A percentile compares a stretch with the other conserved stretches of the same genome.
Evolutionary conservation across 495 filamentous ascomycete genomes (phyloP).

Genomic region (Bryoglossum gracile): DNA sequence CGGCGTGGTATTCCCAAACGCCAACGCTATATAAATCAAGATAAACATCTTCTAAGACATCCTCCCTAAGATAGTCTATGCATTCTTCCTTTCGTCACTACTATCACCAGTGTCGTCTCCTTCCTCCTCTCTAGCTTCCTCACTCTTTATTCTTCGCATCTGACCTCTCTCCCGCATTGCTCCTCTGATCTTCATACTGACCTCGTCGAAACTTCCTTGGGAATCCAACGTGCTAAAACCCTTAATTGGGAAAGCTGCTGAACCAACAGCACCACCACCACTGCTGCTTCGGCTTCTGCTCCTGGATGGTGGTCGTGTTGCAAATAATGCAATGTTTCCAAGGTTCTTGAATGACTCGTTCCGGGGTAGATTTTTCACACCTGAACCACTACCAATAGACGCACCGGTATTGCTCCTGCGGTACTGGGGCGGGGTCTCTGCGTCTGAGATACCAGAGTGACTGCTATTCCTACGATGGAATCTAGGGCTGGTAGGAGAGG

Average conservation of each 20-base stretch:
- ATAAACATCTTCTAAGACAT: neutral
- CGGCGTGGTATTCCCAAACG: slow-evolving; percentile 25
- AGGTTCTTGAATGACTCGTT: slow-evolving; percentile 93
- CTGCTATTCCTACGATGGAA: slow-evolving; percentile 21
- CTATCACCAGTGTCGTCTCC: slow-evolving; percentile 12
- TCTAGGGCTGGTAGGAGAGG: slow-evolving; percentile 13
- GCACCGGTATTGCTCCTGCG: slow-evolving; percentile 9
- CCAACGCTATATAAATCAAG: slow-evolving; percentile 18
- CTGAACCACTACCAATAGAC: slow-evolving; percentile 18
- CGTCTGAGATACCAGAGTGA: slow-evolving; percentile 20
- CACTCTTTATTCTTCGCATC: slow-evolving; percentile 60
- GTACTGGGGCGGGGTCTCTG: slow-evolving; percentile 14
- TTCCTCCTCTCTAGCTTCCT: slow-evolving; percentile 19
- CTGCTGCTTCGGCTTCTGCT: slow-evolving; percentile 67
- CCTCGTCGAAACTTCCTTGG: slow-evolving; percentile 70
- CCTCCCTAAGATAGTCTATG: slow-evolving; percentile 10
- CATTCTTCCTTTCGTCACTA: slow-evolving; percentile 19
- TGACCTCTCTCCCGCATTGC: slow-evolving; percentile 82
- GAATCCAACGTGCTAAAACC: slow-evolving; percentile 65
- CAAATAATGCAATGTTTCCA: slow-evolving; percentile 77
- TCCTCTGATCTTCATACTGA: slow-evolving; percentile 75
- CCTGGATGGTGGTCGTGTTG: slow-evolving; percentile 70
- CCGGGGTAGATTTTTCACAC: slow-evolving; percentile 48
- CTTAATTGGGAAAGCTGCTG: slow-evolving; percentile 57
- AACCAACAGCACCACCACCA: slow-evolving; percentile 49